Percentiles rank a stretch among this genome's conserved stretches.
Evolutionary conservation across 768 basidiomycete genomes (phyloP).

Genomic region (Amanita pseudoporphyria): DNA sequence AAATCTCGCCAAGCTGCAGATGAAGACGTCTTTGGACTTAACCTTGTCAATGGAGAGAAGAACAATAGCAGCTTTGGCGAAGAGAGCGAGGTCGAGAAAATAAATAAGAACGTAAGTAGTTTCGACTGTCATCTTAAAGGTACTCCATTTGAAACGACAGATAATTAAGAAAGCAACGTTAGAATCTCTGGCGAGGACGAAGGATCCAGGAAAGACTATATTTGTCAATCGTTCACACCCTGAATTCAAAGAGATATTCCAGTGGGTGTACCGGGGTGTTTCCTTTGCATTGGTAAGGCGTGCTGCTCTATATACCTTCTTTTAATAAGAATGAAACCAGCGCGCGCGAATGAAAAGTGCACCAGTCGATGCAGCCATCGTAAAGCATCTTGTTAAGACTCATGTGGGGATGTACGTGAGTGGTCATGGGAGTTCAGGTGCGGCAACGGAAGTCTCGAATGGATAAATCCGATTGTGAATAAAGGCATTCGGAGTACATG

Average conservation of each 20-base stretch:
- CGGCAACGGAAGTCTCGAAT: not conserved
- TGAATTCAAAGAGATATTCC: constrained; percentile 43
- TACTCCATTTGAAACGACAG: constrained; percentile 16
- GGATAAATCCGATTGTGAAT: not conserved
- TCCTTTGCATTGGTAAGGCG: constrained; percentile 38
- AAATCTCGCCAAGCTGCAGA: constrained; percentile 31
- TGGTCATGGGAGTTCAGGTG: constrained; percentile 11
- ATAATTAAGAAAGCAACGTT: constrained; percentile 34
- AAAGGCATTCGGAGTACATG: no score
- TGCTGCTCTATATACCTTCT: not conserved
- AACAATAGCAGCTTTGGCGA: constrained; percentile 21
- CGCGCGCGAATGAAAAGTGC: constrained; percentile 31
- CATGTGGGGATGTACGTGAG: constrained; percentile 39
- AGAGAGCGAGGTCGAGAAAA: constrained; percentile 34
- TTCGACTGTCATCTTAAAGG: not conserved
- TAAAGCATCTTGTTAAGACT: constrained; percentile 30
- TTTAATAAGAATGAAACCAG: constrained; percentile 18
- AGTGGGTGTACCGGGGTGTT: constrained; percentile 36
- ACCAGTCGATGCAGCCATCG: constrained; percentile 24
- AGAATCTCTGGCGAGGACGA: constrained; percentile 28
- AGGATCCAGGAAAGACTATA: constrained; percentile 24
- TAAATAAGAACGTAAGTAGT: constrained; percentile 49
- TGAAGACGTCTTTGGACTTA: constrained; percentile 28
- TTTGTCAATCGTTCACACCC: constrained; percentile 34
- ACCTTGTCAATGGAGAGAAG: constrained; percentile 11